Conservation (phyloP, 768 basidiomycete genomes). For the Xanthoconium stramineum region DNA sequence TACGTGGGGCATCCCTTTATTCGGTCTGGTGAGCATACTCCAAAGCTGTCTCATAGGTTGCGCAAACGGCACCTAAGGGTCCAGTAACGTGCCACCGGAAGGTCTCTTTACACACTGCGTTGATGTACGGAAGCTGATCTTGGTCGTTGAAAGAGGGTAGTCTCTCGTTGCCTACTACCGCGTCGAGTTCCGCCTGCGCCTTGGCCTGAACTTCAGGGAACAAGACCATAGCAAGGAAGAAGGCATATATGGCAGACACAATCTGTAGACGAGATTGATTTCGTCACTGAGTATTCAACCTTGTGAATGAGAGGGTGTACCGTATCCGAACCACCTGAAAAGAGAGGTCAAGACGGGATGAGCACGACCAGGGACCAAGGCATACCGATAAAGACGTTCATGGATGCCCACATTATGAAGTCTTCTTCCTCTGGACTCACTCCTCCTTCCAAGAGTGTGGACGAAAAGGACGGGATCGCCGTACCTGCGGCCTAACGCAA, state of each 20-base stretch:
- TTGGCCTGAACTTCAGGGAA: constrained; percentile 23
- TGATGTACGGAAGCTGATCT: constrained; percentile 24
- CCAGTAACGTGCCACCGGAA: constrained; percentile 21
- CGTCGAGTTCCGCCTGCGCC: constrained; percentile 25
- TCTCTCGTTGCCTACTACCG: constrained; percentile 18
- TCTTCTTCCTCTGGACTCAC: constrained; percentile 18
- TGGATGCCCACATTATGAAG: constrained; percentile 19
- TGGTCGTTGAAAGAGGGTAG: constrained; percentile 21
- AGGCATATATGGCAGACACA: constrained; percentile 16
- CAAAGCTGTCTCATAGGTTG: too few relatives aligned
- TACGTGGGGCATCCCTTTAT: constrained; percentile 13
- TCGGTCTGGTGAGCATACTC: neutral
- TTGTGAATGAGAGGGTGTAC: constrained; percentile 32
- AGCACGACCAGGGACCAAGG: rapidly evolving
- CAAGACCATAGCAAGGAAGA: constrained; percentile 25
- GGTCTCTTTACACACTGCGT: constrained; percentile 25
- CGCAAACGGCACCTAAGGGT: constrained; percentile 16
- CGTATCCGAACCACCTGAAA: constrained; percentile 45
- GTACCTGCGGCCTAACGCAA: constrained; percentile 13
- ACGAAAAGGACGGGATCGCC: constrained; percentile 18
- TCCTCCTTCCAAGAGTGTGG: constrained; percentile 10
- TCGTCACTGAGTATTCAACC: constrained; percentile 30
- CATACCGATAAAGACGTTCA: constrained; percentile 9
- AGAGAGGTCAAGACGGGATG: neutral
- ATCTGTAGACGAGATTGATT: constrained; percentile 1